These are phyloP conservation scores for Asterella californica DNA, from an alignment of 225 moss, liverwort and hornwort species.

Conservation along the genomic window DNA sequence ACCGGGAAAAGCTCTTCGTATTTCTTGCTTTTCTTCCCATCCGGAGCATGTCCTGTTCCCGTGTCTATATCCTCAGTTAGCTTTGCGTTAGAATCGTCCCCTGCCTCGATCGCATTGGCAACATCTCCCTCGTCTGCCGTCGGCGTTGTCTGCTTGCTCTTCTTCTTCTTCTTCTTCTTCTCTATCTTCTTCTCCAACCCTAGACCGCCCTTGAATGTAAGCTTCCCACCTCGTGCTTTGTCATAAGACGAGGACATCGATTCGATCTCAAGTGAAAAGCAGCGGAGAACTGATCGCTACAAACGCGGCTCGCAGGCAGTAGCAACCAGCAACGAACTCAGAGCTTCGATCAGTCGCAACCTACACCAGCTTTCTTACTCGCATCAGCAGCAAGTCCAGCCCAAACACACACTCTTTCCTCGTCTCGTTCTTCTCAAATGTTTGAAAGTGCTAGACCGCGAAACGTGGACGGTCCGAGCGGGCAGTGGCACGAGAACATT, in stretches of 20 bases:
- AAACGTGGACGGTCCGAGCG: too few relatives aligned
- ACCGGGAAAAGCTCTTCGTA: conserved; percentile 99
- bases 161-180: conserved; percentile 48
- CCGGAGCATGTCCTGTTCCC: conserved; percentile 96
- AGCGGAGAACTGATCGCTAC: too few relatives aligned
- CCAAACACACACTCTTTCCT: too few relatives aligned
- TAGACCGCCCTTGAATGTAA: conserved; percentile 46
- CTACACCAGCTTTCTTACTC: too few relatives aligned
- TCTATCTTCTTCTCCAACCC: conserved; percentile 35
- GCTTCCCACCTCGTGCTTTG: conserved; percentile 42
- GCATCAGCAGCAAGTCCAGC: too few relatives aligned
- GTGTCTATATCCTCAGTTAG: conserved; percentile 55
- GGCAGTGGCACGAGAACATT: too few relatives aligned
- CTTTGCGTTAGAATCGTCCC: neutral
- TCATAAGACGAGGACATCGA: conserved; percentile 48
- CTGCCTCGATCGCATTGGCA: conserved; percentile 11
- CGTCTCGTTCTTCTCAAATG: too few relatives aligned
- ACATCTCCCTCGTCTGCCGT: conserved; percentile 25
- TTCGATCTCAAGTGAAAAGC: neutral
- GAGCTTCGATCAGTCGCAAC: too few relatives aligned
- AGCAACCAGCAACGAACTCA: too few relatives aligned
- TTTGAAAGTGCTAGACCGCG: too few relatives aligned
- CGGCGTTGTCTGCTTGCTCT: conserved; percentile 35
- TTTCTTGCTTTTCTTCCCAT: conserved; percentile 98
- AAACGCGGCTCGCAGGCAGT: too few relatives aligned